Percentiles rank a stretch among this genome's conserved stretches.
Conservation (phyloP, 2,329 filamentous ascomycete genomes). For the Aureobasidium sp. region DNA sequence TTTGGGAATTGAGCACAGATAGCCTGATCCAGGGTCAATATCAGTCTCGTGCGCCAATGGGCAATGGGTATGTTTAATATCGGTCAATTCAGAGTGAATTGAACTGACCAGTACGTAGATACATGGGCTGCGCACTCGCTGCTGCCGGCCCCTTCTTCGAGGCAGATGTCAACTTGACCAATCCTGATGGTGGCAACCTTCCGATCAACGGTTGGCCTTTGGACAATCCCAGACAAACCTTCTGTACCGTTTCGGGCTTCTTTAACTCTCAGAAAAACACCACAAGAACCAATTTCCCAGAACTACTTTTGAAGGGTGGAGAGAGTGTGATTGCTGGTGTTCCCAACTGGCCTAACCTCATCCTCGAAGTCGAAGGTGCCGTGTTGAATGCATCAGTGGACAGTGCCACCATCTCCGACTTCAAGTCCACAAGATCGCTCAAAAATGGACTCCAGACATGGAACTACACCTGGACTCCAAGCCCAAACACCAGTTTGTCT, state of each 20-base stretch:
- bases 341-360: constrained; percentile 57
- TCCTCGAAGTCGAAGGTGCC: constrained; percentile 47
- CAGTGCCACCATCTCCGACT: constrained; percentile 51
- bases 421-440: constrained; percentile 54
- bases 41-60: constrained; percentile 51
- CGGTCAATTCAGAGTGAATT: not conserved
- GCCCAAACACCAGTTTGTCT: constrained; percentile 41
- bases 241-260: constrained; percentile 61
- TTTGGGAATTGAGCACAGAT: constrained; percentile 49
- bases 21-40: constrained; percentile 50
- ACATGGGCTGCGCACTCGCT: constrained; percentile 56
- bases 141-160: constrained; percentile 58
- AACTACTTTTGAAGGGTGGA: constrained; percentile 60
- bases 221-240: constrained; percentile 54
- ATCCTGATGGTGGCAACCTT: constrained; percentile 36
- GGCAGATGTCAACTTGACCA: constrained; percentile 45
- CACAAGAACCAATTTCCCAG: constrained; percentile 56
- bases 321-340: constrained; percentile 65
- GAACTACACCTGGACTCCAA: constrained; percentile 59
- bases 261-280: constrained; percentile 53
- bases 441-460: constrained; percentile 55
- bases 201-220: constrained; percentile 54
- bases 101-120: constrained; percentile 24
- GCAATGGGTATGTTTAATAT: constrained; percentile 41
- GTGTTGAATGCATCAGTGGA: constrained; percentile 55